Percentiles rank a stretch among this genome's conserved stretches.
Evolutionary conservation across 805 yeast species (phyloP).

Genomic region (Ogataea dorogensis): DNA sequence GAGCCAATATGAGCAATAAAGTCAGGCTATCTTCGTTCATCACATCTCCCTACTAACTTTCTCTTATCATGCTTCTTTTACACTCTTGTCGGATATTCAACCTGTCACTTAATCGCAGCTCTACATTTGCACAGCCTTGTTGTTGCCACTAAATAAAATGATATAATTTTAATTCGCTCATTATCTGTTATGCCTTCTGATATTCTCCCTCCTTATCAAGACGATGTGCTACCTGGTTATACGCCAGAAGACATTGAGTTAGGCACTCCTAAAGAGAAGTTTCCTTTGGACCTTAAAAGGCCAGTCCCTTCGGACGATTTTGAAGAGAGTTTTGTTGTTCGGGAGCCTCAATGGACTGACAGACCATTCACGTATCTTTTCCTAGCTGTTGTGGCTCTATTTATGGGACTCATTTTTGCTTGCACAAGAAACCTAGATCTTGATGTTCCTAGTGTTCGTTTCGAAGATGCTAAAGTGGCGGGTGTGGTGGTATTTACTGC

Average conservation of each 20-base stretch:
- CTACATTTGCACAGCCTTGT: background rate
- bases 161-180: background rate
- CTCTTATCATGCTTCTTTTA: no score
- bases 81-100: no score
- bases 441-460: background rate
- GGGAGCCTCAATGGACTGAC: conserved; percentile 65
- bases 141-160: background rate
- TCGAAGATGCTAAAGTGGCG: background rate
- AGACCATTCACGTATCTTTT: conserved; percentile 61
- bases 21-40: no score
- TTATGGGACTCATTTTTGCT: conserved; percentile 14
- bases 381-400: conserved; percentile 16
- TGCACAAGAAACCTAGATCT: background rate
- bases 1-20: no score
- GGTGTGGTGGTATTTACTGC: background rate
- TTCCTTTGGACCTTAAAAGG: conserved; percentile 12
- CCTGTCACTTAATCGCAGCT: no score
- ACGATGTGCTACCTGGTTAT: conserved; percentile 8
- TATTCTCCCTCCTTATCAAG: conserved; percentile 3
- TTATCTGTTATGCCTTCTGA: background rate
- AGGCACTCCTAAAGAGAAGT: conserved; percentile 3
- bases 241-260: conserved; percentile 5
- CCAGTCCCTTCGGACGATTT: conserved; percentile 41
- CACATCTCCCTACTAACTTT: no score
- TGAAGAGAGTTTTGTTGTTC: conserved; percentile 67